Evolutionary conservation across 2,329 filamentous ascomycete species (phyloP).

Genomic region (Diplodia seriata): DNA sequence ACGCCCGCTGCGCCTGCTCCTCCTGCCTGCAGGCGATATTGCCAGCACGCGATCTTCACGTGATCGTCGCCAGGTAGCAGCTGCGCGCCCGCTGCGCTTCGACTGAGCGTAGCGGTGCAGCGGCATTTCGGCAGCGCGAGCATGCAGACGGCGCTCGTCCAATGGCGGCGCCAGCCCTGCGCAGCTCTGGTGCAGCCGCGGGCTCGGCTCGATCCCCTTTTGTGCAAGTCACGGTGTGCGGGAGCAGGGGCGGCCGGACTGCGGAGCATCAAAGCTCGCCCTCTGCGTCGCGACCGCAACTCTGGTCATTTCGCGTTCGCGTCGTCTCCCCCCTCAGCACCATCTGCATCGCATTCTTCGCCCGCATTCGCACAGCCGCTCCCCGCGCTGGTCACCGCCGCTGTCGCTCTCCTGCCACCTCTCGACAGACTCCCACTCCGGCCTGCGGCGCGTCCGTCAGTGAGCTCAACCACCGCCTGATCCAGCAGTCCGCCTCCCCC

Average conservation of each 20-base stretch:
- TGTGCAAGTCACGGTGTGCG: slow-evolving; percentile 28
- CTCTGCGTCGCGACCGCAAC: slow-evolving; percentile 27
- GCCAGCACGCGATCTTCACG: background rate
- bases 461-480: slow-evolving; percentile 16
- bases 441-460: slow-evolving; percentile 21
- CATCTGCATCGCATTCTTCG: slow-evolving; percentile 22
- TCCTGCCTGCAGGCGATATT: background rate
- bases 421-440: slow-evolving; percentile 2
- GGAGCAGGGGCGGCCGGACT: slow-evolving; percentile 23
- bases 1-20: slow-evolving; percentile 7
- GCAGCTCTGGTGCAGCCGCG: slow-evolving; percentile 14
- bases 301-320: slow-evolving; percentile 29
- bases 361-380: slow-evolving; percentile 19
- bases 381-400: slow-evolving; percentile 9
- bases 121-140: too few relatives aligned
- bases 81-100: background rate
- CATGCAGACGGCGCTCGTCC: background rate
- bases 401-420: slow-evolving; percentile 11
- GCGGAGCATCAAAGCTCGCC: slow-evolving; percentile 28
- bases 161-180: slow-evolving; percentile 1
- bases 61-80: background rate
- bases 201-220: slow-evolving; percentile 29
- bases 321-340: slow-evolving; percentile 24
- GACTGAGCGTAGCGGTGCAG: background rate
- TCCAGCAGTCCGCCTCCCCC: slow-evolving; percentile 5